phyloP scores from a whole-genome alignment of 148 eudicot species.

The Fallopia convolvulus region DNA sequence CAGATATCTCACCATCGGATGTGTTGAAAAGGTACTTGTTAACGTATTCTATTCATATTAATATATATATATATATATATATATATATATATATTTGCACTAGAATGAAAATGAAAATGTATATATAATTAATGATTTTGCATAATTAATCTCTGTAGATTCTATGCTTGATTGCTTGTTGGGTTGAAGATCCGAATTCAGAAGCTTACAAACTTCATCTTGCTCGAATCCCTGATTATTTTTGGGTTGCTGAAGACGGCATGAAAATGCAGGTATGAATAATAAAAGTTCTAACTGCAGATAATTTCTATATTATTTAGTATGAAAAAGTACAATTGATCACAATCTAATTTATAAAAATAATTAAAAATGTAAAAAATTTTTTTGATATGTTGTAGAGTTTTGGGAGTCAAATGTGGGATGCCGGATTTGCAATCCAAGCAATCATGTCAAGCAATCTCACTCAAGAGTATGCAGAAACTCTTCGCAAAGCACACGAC shows the following conservation, averaged over 20 bases:
- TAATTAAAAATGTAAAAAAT: too few relatives aligned
- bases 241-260: conserved; percentile 72
- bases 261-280: conserved; percentile 58
- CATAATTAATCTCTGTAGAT: too few relatives aligned
- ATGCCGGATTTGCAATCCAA: conserved; percentile 38
- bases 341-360: too few relatives aligned
- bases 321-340: too few relatives aligned
- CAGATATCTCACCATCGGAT: conserved; percentile 45
- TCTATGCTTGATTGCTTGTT: conserved; percentile 51
- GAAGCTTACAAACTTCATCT: conserved; percentile 52
- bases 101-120: background rate
- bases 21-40: conserved; percentile 39
- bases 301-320: too few relatives aligned
- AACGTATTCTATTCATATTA: too few relatives aligned
- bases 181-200: conserved; percentile 67
- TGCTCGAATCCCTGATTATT: conserved; percentile 52
- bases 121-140: background rate
- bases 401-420: conserved; percentile 57
- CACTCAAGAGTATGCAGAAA: conserved; percentile 26
- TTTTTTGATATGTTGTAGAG: conserved; percentile 18
- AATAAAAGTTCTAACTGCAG: too few relatives aligned
- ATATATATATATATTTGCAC: too few relatives aligned
- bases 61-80: too few relatives aligned
- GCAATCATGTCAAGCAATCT: conserved; percentile 35
- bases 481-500: conserved; percentile 40